These are phyloP conservation scores for Penicillium capsulatum DNA, from an alignment of 2,329 filamentous ascomycete genomes.

Conservation along the genomic window DNA sequence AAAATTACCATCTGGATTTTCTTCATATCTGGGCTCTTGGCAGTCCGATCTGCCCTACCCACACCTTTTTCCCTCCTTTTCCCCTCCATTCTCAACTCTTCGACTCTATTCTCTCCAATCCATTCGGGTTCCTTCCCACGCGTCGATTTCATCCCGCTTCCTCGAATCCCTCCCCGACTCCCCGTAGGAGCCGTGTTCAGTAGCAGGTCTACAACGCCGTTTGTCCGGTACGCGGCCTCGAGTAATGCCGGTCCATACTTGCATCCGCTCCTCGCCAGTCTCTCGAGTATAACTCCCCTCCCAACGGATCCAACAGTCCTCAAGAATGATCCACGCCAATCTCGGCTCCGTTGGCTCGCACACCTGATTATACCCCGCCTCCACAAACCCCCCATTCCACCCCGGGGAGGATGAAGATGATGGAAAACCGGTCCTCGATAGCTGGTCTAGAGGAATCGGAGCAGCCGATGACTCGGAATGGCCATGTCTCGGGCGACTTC, in stretches of 20 bases:
- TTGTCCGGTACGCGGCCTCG: constrained; percentile 29
- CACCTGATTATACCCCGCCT: constrained; percentile 12
- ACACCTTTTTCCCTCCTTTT: constrained; percentile 6
- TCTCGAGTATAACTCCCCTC: too few relatives aligned
- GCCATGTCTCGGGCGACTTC: constrained; percentile 20
- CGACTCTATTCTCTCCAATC: constrained; percentile 13
- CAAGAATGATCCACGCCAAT: constrained; percentile 31
- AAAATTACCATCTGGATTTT: too few relatives aligned
- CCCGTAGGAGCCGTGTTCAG: constrained; percentile 24
- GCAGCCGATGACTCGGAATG: constrained; percentile 23
- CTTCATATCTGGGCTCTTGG: neutral
- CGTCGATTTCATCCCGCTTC: too few relatives aligned
- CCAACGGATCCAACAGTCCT: too few relatives aligned
- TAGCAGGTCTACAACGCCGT: constrained; percentile 32
- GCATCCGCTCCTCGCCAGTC: constrained; percentile 16
- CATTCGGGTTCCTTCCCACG: constrained; percentile 10
- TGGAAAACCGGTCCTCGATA: constrained; percentile 28
- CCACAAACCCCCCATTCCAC: constrained; percentile 7
- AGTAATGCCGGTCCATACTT: constrained; percentile 35
- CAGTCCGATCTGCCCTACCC: constrained; percentile 1
- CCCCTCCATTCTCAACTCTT: constrained; percentile 1
- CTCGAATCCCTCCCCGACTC: constrained; percentile 2
- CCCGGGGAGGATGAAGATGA: constrained; percentile 29
- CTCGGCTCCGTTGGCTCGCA: constrained; percentile 22
- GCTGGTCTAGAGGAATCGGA: constrained; percentile 31